Evolutionary conservation across 257 asterid species (phyloP).

Genomic region (Capsicum chinense): DNA sequence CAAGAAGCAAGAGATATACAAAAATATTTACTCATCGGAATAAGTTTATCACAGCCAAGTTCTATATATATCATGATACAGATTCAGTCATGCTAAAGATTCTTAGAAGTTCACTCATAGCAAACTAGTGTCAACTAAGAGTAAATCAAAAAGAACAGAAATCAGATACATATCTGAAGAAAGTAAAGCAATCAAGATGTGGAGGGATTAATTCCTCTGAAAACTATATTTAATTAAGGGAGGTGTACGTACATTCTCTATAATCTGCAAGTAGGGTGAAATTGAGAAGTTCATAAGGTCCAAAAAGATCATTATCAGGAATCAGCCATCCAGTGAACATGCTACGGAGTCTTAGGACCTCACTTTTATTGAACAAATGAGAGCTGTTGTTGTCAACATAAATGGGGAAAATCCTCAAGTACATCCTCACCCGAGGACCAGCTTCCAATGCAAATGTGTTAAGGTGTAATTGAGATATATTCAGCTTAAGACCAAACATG

Average conservation of each 20-base stretch:
- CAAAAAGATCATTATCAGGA: constrained; percentile 68
- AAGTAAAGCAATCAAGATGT: constrained; percentile 24
- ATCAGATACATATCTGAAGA: constrained; percentile 13
- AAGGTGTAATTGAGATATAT: constrained; percentile 64
- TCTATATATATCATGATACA: constrained; percentile 18
- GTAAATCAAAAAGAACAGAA: neutral
- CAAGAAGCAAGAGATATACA: constrained; percentile 25
- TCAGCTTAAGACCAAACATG: constrained; percentile 59
- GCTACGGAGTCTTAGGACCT: constrained; percentile 63
- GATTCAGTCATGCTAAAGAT: constrained; percentile 10
- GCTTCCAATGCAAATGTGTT: constrained; percentile 63
- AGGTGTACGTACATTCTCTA: constrained; percentile 52
- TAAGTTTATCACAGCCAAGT: constrained; percentile 9
- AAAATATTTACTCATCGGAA: neutral
- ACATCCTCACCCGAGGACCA: constrained; percentile 84
- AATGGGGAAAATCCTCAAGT: constrained; percentile 73
- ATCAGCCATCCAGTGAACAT: constrained; percentile 82
- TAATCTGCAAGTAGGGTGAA: constrained; percentile 78
- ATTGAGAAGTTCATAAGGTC: constrained; percentile 90
- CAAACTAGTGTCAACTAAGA: neutral
- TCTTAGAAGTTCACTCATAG: constrained; percentile 8
- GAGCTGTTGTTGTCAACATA: constrained; percentile 40
- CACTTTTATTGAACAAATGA: constrained; percentile 59
- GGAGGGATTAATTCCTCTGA: constrained; percentile 23
- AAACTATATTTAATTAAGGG: neutral